Evolutionary conservation across 73 alveolate species (phyloP), one percentile per base, ranked within the genome.

Genomic region (Stentor roeselii): DNA sequence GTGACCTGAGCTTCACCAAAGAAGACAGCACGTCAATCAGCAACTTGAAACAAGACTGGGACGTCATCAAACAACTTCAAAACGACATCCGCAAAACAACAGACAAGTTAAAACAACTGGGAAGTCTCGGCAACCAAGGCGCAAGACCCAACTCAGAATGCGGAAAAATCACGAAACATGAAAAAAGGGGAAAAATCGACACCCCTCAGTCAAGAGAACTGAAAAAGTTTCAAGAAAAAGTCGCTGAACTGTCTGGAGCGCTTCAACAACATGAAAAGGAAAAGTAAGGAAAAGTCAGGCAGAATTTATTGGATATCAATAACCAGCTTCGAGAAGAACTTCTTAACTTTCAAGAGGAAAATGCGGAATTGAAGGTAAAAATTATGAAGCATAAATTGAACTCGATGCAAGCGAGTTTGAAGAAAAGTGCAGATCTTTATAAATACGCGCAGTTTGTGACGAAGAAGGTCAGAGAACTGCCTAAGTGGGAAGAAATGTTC

Each of bases 1-100:
- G 67, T 21, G 67, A 50, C 21, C 21, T 50, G 67, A 50, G 67
- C 67, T 50, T 50, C 21, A 50, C 21, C 6, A 50, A 50, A 50
- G 67, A 50, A 6, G 67, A 50, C 6, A 50, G 67, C 67, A 11
- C 6, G 6, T 50, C 67, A 50, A 50, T 50, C 21, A 11, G 30
- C 21, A 50, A 50, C 67, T 21, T 50, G 21, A 50, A 50, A 50
- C 67, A 50, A 50, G 67, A 50, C 67, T 50, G 67, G 67, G 67
- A 50, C 6, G 6, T 21, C 6, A 50, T 50, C 67, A 50, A 50
- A 50, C 67, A 11, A 11, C 67, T 50, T 21, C 67, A 50, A 50
- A 21, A 50, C 67, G 67, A 50, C 21, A 50, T 50, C 6, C 6
- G 21, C 30, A 50, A 50, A 50, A 50, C 67, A 50, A 50, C 30